Evolutionary conservation across 202 grass and related monocot species (phyloP).

Genomic region (Dendrocalamus latiflorus): DNA sequence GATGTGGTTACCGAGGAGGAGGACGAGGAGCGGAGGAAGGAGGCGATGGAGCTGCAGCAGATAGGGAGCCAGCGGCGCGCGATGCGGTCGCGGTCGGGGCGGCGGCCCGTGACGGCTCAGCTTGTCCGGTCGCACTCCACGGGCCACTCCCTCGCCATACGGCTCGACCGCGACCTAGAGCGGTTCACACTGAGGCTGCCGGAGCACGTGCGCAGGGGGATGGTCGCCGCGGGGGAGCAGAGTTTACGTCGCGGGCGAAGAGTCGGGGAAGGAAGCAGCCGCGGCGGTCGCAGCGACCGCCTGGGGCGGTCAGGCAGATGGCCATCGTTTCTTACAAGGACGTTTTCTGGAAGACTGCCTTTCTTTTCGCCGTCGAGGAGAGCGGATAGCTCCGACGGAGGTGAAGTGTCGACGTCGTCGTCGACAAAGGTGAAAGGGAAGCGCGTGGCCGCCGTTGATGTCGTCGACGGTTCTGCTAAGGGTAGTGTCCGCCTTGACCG

Average conservation of each 20-base stretch:
- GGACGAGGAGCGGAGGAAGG: constrained; percentile 28
- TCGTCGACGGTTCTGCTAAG: not conserved
- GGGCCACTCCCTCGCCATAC: constrained; percentile 37
- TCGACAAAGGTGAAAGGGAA: constrained; percentile 37
- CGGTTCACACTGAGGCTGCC: constrained; percentile 71
- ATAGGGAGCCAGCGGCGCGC: constrained; percentile 42
- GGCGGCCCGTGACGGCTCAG: not conserved
- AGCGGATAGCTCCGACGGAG: constrained; percentile 26
- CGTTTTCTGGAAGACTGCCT: constrained; percentile 40
- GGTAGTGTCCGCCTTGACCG: constrained; percentile 7
- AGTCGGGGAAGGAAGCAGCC: constrained; percentile 35
- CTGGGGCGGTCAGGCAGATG: constrained; percentile 19
- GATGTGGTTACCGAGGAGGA: constrained; percentile 31
- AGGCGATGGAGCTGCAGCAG: constrained; percentile 40
- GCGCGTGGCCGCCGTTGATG: constrained; percentile 38
- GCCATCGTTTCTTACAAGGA: constrained; percentile 43
- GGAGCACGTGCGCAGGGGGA: constrained; percentile 61
- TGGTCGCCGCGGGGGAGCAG: constrained; percentile 34
- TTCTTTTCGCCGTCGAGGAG: constrained; percentile 29
- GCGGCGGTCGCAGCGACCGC: not conserved
- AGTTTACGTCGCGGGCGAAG: constrained; percentile 24
- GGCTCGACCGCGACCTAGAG: constrained; percentile 46
- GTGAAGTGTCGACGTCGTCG: constrained; percentile 45
- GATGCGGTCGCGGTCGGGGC: constrained; percentile 25
- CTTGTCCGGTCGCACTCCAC: constrained; percentile 55